Evolutionary conservation across 192 early-diverging fungal genomes (phyloP).

Genomic region (Phlyctochytrium bullatum): DNA sequence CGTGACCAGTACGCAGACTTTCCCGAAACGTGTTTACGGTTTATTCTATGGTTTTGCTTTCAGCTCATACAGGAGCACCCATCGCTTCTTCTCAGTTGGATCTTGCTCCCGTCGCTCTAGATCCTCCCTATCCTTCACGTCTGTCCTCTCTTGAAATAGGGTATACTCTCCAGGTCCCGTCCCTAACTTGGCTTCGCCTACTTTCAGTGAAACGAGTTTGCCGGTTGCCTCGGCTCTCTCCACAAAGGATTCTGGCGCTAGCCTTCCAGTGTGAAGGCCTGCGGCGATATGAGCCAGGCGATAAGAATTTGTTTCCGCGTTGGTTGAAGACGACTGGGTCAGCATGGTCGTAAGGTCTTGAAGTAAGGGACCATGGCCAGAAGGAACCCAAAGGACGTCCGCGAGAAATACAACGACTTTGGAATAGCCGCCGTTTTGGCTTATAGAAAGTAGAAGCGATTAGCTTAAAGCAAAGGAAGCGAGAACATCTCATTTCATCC

Average conservation of each 20-base stretch:
- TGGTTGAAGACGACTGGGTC: background rate
- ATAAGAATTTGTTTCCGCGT: no score
- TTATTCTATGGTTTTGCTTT: no score
- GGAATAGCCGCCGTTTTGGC: background rate
- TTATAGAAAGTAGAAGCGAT: background rate
- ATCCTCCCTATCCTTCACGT: constrained; percentile 9
- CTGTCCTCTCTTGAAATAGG: background rate
- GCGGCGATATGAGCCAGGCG: constrained; percentile 20
- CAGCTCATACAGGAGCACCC: constrained; percentile 22
- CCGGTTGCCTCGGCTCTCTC: constrained; percentile 3
- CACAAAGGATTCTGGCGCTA: constrained; percentile 18
- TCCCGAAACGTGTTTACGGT: no score
- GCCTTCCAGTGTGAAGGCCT: constrained; percentile 16
- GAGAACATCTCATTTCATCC: background rate
- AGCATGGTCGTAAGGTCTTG: constrained; percentile 9
- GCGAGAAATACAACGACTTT: constrained; percentile 15
- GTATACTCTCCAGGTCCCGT: background rate
- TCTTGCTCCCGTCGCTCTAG: constrained; percentile 5
- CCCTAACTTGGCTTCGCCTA: background rate
- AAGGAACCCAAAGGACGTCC: constrained; percentile 24
- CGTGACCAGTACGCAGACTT: no score
- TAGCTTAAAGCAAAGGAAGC: background rate
- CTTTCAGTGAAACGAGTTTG: background rate
- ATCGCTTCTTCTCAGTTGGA: constrained; percentile 18
- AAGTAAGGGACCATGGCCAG: constrained; percentile 9